Conservation (phyloP, 768 basidiomycete genomes). For the Amylocystis lapponica region DNA sequence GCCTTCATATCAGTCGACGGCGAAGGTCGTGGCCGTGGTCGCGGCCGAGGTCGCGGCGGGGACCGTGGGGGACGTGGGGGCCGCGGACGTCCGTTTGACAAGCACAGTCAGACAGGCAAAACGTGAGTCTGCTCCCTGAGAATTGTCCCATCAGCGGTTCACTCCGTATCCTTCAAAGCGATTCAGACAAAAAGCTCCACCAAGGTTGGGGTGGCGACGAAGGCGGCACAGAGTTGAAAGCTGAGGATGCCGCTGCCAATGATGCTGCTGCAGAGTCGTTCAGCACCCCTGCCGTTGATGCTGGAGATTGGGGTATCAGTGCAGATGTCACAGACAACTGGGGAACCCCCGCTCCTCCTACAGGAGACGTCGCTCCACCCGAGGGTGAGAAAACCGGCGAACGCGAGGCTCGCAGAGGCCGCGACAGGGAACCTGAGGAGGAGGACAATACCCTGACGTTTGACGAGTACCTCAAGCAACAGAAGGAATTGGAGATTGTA, state of each 20-base stretch:
- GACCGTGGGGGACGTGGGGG: conserved; percentile 50
- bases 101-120: conserved; percentile 81
- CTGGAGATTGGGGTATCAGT: conserved; percentile 33
- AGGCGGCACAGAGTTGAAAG: conserved; percentile 75
- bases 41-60: conserved; percentile 34
- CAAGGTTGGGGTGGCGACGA: conserved; percentile 96
- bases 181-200: conserved; percentile 92
- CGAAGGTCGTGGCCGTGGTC: conserved; percentile 35
- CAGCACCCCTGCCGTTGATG: conserved; percentile 22
- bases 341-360: conserved; percentile 22
- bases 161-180: conserved; percentile 38
- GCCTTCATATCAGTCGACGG: conserved; percentile 29
- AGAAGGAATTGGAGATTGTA: conserved; percentile 52
- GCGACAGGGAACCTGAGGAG: conserved; percentile 67
- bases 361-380: conserved; percentile 26
- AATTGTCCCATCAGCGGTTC: neutral
- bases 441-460: conserved; percentile 92
- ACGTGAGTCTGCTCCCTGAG: conserved; percentile 41
- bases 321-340: conserved; percentile 25
- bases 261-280: conserved; percentile 60
- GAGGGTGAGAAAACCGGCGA: conserved; percentile 29
- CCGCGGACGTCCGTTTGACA: conserved; percentile 77
- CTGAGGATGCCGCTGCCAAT: conserved; percentile 65
- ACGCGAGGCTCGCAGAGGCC: conserved; percentile 31
- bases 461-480: conserved; percentile 87